Evolutionary conservation across 2,329 filamentous ascomycete genomes (phyloP), one percentile per base, ranked within the genome.

Genomic region (Fusarium sp.): DNA sequence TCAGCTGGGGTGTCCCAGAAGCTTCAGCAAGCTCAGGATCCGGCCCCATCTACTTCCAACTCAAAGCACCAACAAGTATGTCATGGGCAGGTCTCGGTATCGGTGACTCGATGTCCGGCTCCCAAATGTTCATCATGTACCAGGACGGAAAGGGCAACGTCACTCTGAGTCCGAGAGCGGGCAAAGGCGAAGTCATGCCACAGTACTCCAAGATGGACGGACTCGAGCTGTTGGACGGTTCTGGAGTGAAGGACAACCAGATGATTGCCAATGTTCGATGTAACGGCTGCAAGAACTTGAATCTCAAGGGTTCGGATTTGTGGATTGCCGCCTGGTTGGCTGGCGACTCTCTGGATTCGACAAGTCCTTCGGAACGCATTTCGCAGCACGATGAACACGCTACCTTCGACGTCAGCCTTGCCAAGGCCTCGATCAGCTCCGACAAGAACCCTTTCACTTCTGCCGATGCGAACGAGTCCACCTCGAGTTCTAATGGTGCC

Each of bases 91-190:
- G 81, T 10, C 79, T 90, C 18, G 89, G 86, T 31, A 86, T 85
- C 33, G 89, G 89, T 45, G 70, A 73, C 0, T 62, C 67, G 41
- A 91, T 91, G 89, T 40, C 75, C 15, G 85, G 83, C 33, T 76
- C 88, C 50, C 85, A 88, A 74, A 89, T 91, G 59, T 90, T 91
- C 73, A 67, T 91, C 72, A 81, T 90, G 69, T 91, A 91, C 76
- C 78, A 85, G 45, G 82, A 88, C 67, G 86, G 86, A 61, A 67
- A 71, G 5, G 84, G 85, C 64, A 90, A 90, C 72, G 82, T 91
- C 26, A 91, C 89, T 1, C 74, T 91, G 54, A 90, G 88, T 65
- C 83, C 88, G 2, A 85, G 89, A 23, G 71, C 76, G 4, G 86
- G 84, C 31, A 78, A 72, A 1, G 81, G 82, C 9, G 80, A 90